Evolutionary conservation across 305 asterid genomes (phyloP), one percentile per base, ranked within the genome.

Genomic region (Fraxinus baroniana): DNA sequence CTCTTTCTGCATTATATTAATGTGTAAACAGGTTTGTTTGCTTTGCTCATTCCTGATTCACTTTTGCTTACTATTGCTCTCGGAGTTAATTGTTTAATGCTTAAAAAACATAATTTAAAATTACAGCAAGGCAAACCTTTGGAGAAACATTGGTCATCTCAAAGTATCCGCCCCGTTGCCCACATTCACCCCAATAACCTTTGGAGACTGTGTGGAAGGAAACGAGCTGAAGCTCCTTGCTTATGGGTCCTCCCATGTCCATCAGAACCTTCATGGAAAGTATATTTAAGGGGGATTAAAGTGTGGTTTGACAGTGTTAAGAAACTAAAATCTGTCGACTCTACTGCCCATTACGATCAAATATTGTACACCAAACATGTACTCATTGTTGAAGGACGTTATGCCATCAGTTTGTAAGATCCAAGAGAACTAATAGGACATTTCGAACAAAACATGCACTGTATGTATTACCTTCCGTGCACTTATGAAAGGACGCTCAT

Each of bases 101-200:
- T n/a, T 55, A 55, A 55, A 5, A 55, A 12, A 24, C 15, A 60
- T 18, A 26, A 66, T 26, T 24, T 10, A 18, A 44, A 60, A 20
- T 30, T 12, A 80, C 8, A 73, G 78, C 44, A 74, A 74, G 28
- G 55, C 91, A 82, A 78, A 97, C 99, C 98, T 86, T 88, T 13
- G 95, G 98, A 87, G 96, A 37, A 82, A 97, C 86, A 84, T 94
- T 94, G 76, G 98, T 94, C 99, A 97, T 94, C 93, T 97, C 98
- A 78, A 97, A 97, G 91, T 97, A 97, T 72, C 96, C 98, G 37
- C 99, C 98, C 72, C 99, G 98, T 80, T 97, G 99, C 79, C 99
- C 99, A 85, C 99, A 97, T 89, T 97, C 99, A 74, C 99, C 98
- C 89, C 86, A 97, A 82, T 90, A 93, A 85, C 99, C 99, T 86